Percentiles rank a stretch among this genome's conserved stretches.
Evolutionary conservation across 108 stramenopile species (phyloP).

Genomic region (Skeletonema potamos): DNA sequence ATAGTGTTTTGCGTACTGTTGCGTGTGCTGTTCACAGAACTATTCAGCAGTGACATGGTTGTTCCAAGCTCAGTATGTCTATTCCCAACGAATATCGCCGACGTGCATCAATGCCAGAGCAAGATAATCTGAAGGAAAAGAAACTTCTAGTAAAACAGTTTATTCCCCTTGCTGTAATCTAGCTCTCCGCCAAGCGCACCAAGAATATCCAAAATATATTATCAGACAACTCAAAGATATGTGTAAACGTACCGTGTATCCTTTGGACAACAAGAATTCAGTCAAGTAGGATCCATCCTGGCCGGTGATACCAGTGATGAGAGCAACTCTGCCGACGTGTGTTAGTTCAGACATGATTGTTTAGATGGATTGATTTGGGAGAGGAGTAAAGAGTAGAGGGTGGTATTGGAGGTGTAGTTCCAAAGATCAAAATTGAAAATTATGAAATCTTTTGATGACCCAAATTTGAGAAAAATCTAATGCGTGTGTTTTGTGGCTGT

Average conservation of each 20-base stretch:
- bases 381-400: not conserved
- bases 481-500: not conserved
- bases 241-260: slow-evolving; percentile 80
- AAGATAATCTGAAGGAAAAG: not conserved
- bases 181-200: not conserved
- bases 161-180: not conserved
- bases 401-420: not conserved
- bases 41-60: not conserved
- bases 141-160: not conserved
- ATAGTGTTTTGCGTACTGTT: not conserved
- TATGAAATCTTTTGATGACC: not conserved
- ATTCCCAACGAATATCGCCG: not conserved
- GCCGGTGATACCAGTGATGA: slow-evolving; percentile 98
- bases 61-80: not conserved
- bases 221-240: not conserved
- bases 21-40: not conserved
- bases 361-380: not conserved
- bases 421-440: not conserved
- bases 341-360: slow-evolving; percentile 2
- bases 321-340: slow-evolving; percentile 75
- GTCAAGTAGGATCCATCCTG: slow-evolving; percentile 99
- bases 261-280: slow-evolving; percentile 92
- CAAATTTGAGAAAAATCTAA: not conserved
- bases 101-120: not conserved
- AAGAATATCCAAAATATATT: not conserved